Percentiles rank a stretch among this genome's conserved stretches.
Evolutionary conservation across 164 flowering plant species (phyloP).

Genomic region (Liquidambar formosana): DNA sequence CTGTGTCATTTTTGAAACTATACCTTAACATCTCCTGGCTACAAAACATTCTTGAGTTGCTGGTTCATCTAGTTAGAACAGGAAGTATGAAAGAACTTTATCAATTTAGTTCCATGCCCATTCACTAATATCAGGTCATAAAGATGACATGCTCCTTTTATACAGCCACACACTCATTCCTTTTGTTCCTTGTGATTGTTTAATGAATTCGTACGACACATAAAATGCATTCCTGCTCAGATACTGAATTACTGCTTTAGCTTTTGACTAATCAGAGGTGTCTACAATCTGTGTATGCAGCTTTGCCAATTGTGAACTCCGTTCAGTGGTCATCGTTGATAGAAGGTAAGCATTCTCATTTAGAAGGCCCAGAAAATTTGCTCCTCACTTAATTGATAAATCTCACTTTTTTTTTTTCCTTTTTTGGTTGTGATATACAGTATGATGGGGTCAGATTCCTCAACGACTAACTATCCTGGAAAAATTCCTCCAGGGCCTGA

Average conservation of each 20-base stretch:
- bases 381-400: background rate
- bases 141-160: too few relatives aligned
- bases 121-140: too few relatives aligned
- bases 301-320: slow-evolving; percentile 89
- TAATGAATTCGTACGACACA: background rate
- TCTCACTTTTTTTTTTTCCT: background rate
- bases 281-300: slow-evolving; percentile 36
- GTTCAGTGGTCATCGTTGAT: slow-evolving; percentile 72
- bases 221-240: background rate
- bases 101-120: too few relatives aligned
- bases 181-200: too few relatives aligned
- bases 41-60: too few relatives aligned
- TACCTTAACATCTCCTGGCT: too few relatives aligned
- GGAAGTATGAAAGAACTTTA: too few relatives aligned
- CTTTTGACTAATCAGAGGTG: background rate
- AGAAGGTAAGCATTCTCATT: slow-evolving; percentile 46
- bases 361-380: background rate
- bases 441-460: slow-evolving; percentile 37
- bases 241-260: background rate
- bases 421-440: slow-evolving; percentile 36
- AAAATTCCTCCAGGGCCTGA: slow-evolving; percentile 53
- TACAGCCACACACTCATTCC: too few relatives aligned
- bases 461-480: slow-evolving; percentile 48
- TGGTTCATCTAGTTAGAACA: too few relatives aligned
- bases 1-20: too few relatives aligned